Percentiles rank a stretch among this genome's conserved stretches.
Conservation (phyloP, 2,329 filamentous ascomycete genomes). For the Endoconidiophora laricicola region DNA sequence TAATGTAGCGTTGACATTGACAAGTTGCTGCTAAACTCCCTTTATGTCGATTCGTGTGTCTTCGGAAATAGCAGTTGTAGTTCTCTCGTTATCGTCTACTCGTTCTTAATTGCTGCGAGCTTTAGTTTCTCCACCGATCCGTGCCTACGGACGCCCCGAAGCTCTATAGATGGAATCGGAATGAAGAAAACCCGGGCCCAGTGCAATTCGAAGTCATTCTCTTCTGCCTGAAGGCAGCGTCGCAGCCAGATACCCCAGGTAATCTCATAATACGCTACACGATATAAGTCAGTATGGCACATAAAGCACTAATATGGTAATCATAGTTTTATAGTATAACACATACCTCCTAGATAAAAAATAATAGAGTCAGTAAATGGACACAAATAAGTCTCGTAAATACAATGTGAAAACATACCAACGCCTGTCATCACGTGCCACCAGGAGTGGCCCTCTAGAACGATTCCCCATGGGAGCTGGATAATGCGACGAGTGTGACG, state of each 20-base stretch:
- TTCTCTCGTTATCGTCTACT: background rate
- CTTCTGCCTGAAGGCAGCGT: conserved; percentile 55
- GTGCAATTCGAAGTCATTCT: conserved; percentile 51
- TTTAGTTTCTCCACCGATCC: background rate
- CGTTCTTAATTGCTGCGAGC: conserved; percentile 1
- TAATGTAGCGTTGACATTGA: no score
- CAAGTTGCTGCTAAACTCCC: no score
- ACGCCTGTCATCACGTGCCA: conserved; percentile 69
- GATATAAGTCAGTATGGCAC: background rate
- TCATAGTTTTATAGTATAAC: background rate
- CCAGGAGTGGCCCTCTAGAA: conserved; percentile 43
- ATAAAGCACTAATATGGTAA: background rate
- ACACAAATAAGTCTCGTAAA: background rate
- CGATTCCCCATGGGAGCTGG: conserved; percentile 62
- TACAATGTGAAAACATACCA: conserved; percentile 25
- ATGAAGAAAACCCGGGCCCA: conserved; percentile 45
- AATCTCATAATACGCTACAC: conserved; percentile 60
- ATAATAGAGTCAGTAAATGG: background rate
- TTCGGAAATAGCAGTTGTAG: no score
- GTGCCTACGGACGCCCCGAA: background rate
- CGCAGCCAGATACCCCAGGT: conserved; percentile 71
- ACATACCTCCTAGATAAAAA: conserved; percentile 4
- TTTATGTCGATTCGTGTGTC: no score
- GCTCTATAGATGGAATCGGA: conserved; percentile 7
- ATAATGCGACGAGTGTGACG: conserved; percentile 48